A percentile compares a stretch with the other conserved stretches of the same genome.
These are phyloP conservation scores for Ceratocystis eucalypticola DNA, from an alignment of 2,329 filamentous ascomycete species.

Conservation along the genomic window DNA sequence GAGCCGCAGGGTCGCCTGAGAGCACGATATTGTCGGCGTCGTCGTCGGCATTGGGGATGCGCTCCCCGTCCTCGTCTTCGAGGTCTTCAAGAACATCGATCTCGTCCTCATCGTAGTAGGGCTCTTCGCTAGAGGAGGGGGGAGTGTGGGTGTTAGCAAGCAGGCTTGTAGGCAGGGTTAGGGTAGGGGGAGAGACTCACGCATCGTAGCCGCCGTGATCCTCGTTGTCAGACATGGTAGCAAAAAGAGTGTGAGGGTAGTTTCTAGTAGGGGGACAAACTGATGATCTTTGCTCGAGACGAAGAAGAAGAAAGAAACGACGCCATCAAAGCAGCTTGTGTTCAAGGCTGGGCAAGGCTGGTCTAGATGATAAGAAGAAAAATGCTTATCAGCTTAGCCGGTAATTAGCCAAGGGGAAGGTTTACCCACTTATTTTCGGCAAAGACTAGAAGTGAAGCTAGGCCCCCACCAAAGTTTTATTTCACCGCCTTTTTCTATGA, in stretches of 20 bases:
- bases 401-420: background rate
- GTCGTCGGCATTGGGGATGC: slow-evolving; percentile 40
- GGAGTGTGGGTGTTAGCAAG: background rate
- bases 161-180: background rate
- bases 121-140: slow-evolving; percentile 43
- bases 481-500: slow-evolving; percentile 6
- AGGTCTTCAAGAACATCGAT: slow-evolving; percentile 43
- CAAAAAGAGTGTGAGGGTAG: background rate
- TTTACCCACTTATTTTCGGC: background rate
- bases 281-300: slow-evolving; percentile 6
- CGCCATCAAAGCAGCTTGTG: background rate
- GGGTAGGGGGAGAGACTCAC: slow-evolving; percentile 30
- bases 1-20: slow-evolving; percentile 48
- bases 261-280: background rate
- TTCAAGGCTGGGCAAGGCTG: slow-evolving; percentile 8
- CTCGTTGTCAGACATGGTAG: slow-evolving; percentile 59
- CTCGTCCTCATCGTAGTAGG: slow-evolving; percentile 59
- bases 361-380: background rate
- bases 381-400: slow-evolving; percentile 16
- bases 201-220: slow-evolving; percentile 46
- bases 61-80: slow-evolving; percentile 38
- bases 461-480: background rate
- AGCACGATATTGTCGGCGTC: slow-evolving; percentile 46
- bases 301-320: slow-evolving; percentile 10
- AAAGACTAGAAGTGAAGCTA: background rate